Conservation (phyloP, 1,139 yeast genomes). For the Protomyces inouyei region DNA sequence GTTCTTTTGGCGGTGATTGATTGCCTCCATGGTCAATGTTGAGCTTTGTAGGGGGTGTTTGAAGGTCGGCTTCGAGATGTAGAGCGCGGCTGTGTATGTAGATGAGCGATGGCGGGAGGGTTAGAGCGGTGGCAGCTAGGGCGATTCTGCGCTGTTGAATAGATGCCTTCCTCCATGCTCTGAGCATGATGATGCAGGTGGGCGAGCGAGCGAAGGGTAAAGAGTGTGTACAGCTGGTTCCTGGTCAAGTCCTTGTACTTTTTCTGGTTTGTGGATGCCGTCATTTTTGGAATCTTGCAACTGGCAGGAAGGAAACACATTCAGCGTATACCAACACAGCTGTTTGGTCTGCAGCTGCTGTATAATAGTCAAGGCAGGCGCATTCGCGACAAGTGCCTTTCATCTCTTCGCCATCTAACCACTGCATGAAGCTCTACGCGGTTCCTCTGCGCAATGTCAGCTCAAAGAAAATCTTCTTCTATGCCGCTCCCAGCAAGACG, state of each 20-base stretch:
- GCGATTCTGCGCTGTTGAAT: not conserved
- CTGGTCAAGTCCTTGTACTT: too few species aligned
- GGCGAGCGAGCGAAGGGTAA: not conserved
- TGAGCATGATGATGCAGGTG: not conserved
- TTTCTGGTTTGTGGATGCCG: too few species aligned
- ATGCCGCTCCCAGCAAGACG: not conserved
- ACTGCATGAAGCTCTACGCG: slow-evolving; percentile 8
- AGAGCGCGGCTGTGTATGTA: not conserved
- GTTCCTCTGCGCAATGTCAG: slow-evolving; percentile 13
- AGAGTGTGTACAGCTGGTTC: too few species aligned
- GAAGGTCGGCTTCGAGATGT: not conserved
- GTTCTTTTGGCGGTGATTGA: not conserved
- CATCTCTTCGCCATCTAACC: not conserved
- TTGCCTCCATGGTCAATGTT: not conserved
- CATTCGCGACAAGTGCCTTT: not conserved
- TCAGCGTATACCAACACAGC: too few species aligned
- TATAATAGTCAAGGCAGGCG: too few species aligned
- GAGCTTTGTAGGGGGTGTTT: not conserved
- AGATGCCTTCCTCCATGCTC: not conserved
- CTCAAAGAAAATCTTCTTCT: slow-evolving; percentile 2
- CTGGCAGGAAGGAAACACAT: too few species aligned
- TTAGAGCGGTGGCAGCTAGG: not conserved
- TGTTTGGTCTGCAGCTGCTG: too few species aligned
- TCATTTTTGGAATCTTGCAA: too few species aligned
- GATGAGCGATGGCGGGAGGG: not conserved